Evolutionary conservation across 176 grass and related monocot species (phyloP), one percentile per base, ranked within the genome.

Genomic region (Puccinellia tenuiflora): DNA sequence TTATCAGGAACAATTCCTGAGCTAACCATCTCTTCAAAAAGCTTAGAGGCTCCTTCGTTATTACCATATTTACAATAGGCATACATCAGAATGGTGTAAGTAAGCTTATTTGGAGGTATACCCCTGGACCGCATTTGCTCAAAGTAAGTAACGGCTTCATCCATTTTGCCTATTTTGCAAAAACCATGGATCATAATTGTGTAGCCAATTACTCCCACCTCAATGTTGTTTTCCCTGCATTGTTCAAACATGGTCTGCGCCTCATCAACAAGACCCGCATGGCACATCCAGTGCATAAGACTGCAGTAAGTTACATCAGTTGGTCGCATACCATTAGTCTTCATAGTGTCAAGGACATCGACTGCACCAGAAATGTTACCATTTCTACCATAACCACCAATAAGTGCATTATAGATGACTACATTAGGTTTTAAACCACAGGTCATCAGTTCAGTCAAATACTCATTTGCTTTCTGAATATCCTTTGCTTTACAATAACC

Each of bases 401-500:
- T 86, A 91, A 97, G 88, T 81, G 90, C 82, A 87, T 97, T 97
- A 73, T 94, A 97, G 39, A 91, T 84, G 21, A 97, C 43, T 43
- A 64, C 76, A 60, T 97, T 97, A 68, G 92, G 88, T 60, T 92
- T 84, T 79, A 97, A 85, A 43, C 88, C 95, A 85, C 75, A 84
- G 63, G 87, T 62, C 28, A 45, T 77, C 79, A 94, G 77, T 74
- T 92, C 87, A 78, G 63, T 62, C 40, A 94, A 75, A 88, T 84
- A 92, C 62, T 69, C 62, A 85, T 92, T 88, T 57, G 90, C 95
- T 80, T 92, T 92, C 28, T 91, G 69, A 50, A 97, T 77, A 63
- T 94, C 87, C 82, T 97, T 97, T 83, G 65, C 73, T 85, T 92
- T 94, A 73, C 92, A 97, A 75, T 87, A 92, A 66, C 90, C 92